Evolutionary conservation across 2,329 filamentous ascomycete species (phyloP).

Genomic region (Verticillium tricorpus): DNA sequence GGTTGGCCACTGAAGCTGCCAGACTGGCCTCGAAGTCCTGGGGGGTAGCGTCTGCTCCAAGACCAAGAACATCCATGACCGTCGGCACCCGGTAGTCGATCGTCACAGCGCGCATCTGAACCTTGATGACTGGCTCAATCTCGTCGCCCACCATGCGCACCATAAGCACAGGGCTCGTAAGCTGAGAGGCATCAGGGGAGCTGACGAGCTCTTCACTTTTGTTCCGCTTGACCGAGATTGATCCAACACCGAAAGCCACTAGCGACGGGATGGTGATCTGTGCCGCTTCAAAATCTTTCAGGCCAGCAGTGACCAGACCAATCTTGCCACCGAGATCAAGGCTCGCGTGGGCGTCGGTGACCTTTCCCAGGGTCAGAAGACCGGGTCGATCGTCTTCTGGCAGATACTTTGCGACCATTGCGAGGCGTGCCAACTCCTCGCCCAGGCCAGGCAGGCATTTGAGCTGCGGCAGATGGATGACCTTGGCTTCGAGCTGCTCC

Average conservation of each 20-base stretch:
- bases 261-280: slow-evolving; percentile 84
- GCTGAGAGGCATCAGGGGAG: slow-evolving; percentile 28
- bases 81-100: slow-evolving; percentile 88
- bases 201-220: slow-evolving; percentile 67
- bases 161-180: slow-evolving; percentile 62
- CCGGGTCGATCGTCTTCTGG: slow-evolving; percentile 94
- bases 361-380: slow-evolving; percentile 66
- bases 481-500: slow-evolving; percentile 56
- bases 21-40: slow-evolving; percentile 73
- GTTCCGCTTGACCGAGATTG: slow-evolving; percentile 59
- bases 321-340: slow-evolving; percentile 65
- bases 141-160: slow-evolving; percentile 89
- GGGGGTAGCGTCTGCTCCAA: slow-evolving; percentile 61
- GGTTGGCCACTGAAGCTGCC: slow-evolving; percentile 72
- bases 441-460: slow-evolving; percentile 65
- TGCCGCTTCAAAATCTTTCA: slow-evolving; percentile 63
- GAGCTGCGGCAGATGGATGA: slow-evolving; percentile 62
- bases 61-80: slow-evolving; percentile 71
- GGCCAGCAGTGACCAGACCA: slow-evolving; percentile 56
- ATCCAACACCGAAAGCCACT: slow-evolving; percentile 69
- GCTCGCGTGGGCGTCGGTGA: slow-evolving; percentile 59
- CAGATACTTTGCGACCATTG: slow-evolving; percentile 87
- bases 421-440: slow-evolving; percentile 75
- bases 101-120: slow-evolving; percentile 79
- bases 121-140: slow-evolving; percentile 83